Conservation (phyloP, 2,329 filamentous ascomycete species). For the Penicillium sp. region DNA sequence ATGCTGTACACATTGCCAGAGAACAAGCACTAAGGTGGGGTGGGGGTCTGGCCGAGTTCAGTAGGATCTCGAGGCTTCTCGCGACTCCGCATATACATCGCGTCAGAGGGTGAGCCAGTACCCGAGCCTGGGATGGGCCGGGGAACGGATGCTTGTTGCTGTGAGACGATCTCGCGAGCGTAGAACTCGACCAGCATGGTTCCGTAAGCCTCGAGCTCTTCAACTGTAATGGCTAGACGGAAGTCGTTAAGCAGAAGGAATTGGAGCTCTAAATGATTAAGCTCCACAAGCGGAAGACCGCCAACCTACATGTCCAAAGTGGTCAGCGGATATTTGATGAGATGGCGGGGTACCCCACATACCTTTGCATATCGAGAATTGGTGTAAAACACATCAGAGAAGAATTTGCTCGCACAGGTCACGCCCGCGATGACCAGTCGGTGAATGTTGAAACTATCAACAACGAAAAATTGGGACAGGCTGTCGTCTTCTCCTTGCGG, state of each 20-base stretch:
- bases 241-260: constrained; percentile 97
- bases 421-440: constrained; percentile 94
- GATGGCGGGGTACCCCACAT: constrained; percentile 32
- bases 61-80: constrained; percentile 26
- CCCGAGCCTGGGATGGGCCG: constrained; percentile 17
- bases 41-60: constrained; percentile 35
- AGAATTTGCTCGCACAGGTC: constrained; percentile 98
- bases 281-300: constrained; percentile 83
- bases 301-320: constrained; percentile 68
- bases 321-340: neutral
- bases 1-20: constrained; percentile 1
- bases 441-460: constrained; percentile 99
- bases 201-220: constrained; percentile 94
- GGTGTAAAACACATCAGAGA: constrained; percentile 97
- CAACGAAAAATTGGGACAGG: constrained; percentile 78
- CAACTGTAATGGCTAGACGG: constrained; percentile 84
- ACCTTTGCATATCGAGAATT: constrained; percentile 99
- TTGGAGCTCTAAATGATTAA: constrained; percentile 95
- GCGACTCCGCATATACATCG: constrained; percentile 36
- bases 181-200: constrained; percentile 99
- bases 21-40: constrained; percentile 28
- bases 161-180: constrained; percentile 79
- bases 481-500: constrained; percentile 51
- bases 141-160: constrained; percentile 46
- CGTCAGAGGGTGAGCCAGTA: constrained; percentile 25